Base-by-base conservation (phyloP, 305 asterid species). In the Fraxinus baroniana region DNA sequence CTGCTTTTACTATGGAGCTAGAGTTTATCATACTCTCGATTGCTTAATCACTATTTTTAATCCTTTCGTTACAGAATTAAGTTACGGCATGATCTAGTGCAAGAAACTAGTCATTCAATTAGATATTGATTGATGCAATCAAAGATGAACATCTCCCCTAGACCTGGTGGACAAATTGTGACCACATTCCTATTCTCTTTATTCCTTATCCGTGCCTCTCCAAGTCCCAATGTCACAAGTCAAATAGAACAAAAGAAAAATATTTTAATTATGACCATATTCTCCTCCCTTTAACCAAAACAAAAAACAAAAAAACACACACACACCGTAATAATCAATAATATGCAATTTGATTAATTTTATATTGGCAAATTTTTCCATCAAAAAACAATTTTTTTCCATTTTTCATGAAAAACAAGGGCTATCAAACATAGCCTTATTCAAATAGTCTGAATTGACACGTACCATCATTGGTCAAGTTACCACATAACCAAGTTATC, bases 131-230 rank as follows among this genome's bases (percentile, higher is more conserved):
- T 79, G 71, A 81, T 84, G 84, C 80, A 80, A 78, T 87, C 60
- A 46, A 9, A 55, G 73, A 74, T 74, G 71, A 81, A 77, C 84
- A 85, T 39, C 82, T 79, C 78, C 85, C 84, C 46, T 9, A 79
- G 93, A n/a, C n/a, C n/a, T n/a, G n/a, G n/a, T n/a, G n/a, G n/a
- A n/a, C n/a, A n/a, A n/a, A n/a, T n/a, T n/a, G n/a, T n/a, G n/a
- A 87, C 94, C 92, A 90, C 94, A 83, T 83, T 87, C 88, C 79
- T 81, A 85, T 79, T 74, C 84, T 80, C 17, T 72, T 76, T 75
- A 82, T 77, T 81, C 77, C 85, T 68, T 80, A 76, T 41, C 79
- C 79, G 68, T 1, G 0, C 90, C 82, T 57, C 86, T 79, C 89
- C 90, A 82, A 85, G 84, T 81, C 88, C 90, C 90, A 85, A 85